Base-by-base conservation (phyloP, 208 protist genomes). In the Trypanosoma vivax region DNA sequence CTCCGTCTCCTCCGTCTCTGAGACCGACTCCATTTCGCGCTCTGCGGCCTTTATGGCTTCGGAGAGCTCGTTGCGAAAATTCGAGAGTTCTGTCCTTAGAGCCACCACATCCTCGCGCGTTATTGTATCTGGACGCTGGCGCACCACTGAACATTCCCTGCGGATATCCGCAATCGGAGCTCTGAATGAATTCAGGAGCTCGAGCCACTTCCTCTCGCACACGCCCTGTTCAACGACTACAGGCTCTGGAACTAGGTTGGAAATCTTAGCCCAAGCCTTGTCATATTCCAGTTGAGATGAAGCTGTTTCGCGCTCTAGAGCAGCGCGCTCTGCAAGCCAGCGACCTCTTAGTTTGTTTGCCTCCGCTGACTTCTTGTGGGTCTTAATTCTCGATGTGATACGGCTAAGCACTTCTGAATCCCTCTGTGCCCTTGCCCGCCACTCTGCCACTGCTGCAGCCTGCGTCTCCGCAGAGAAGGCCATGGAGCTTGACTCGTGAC, bases 231-330 rank as follows among this genome's bases (percentile, higher is more conserved):
- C 60, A 4, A n/a, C 27, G 14, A 30, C 13, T 9, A 52, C 11
- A n/a, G 25, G 21, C 30, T 66, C 51, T 28, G 50, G 60, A 11
- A 66, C 14, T 2, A 54, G 23, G 14, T 13, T 11, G 11, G 50
- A 18, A 23, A 50, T 60, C 14, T 50, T 52, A 18, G 27, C 34
- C 30, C 30, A 50, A 3, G 60, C 61, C 18, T 74, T 54, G 6
- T 65, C 50, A 43, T 70, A 68, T 9, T 75, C 70, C 34, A 73
- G 62, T 35, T 72, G 61, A 46, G 49, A 80, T 11, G 60, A 63
- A 1, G 57, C 62, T 13, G 28, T 34, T 39, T 60, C 60, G 2
- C 45, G 60, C 5, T 52, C 19, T 18, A 66, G 45, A 4, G 51
- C 34, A 40, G 33, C n/a, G 13, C 16, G 7, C 24, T 52, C 51